phyloP scores from a whole-genome alignment of 2,329 filamentous ascomycete genomes.

The Xylariales sp. region DNA sequence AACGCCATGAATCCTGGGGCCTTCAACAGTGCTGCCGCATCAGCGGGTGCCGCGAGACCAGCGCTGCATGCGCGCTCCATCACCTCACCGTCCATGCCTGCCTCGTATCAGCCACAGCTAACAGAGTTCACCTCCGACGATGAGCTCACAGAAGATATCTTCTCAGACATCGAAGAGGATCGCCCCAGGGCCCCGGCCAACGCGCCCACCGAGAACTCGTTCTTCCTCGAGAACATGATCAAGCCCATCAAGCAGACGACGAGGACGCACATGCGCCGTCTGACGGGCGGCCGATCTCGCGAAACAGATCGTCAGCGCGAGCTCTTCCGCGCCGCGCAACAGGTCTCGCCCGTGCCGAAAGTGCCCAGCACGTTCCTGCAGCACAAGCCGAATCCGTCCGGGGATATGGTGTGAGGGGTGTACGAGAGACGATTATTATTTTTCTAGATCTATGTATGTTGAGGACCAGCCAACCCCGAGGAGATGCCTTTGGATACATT shows the following conservation, averaged over 20 bases:
- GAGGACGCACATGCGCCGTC: slow-evolving; percentile 68
- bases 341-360: slow-evolving; percentile 56
- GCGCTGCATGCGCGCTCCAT: slow-evolving; percentile 83
- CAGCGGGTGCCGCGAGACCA: slow-evolving; percentile 63
- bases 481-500: background rate
- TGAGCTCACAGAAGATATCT: slow-evolving; percentile 76
- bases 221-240: slow-evolving; percentile 71
- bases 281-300: slow-evolving; percentile 67
- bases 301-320: slow-evolving; percentile 54
- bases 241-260: slow-evolving; percentile 68
- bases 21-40: slow-evolving; percentile 55
- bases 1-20: slow-evolving; percentile 73
- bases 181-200: slow-evolving; percentile 18
- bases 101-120: slow-evolving; percentile 65
- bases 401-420: slow-evolving; percentile 41
- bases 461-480: background rate
- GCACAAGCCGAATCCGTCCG: slow-evolving; percentile 44
- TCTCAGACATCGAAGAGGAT: slow-evolving; percentile 81
- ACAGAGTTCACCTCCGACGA: slow-evolving; percentile 79
- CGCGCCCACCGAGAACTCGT: slow-evolving; percentile 56
- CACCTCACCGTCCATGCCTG: slow-evolving; percentile 78
- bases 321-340: slow-evolving; percentile 50
- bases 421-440: slow-evolving; percentile 32
- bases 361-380: slow-evolving; percentile 52
- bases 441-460: background rate